Percentiles rank a stretch among this genome's conserved stretches.
Evolutionary conservation across 2,329 filamentous ascomycete species (phyloP).

Genomic region (Penicillium sp.): DNA sequence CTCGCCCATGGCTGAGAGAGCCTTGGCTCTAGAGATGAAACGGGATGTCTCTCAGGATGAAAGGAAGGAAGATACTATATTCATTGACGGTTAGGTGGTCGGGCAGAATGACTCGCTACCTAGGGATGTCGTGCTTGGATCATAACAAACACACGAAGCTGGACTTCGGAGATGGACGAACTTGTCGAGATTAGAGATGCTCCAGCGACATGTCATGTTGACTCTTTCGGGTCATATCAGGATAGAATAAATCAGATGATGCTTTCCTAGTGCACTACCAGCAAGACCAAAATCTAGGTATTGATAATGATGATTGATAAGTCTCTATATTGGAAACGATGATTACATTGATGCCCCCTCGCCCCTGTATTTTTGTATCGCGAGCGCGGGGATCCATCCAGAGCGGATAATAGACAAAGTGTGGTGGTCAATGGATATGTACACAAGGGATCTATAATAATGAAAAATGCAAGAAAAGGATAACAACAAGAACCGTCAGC

Average conservation of each 20-base stretch:
- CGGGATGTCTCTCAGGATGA: not conserved
- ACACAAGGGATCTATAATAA: slow-evolving; percentile 6
- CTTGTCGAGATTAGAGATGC: not conserved
- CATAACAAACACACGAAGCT: too few relatives aligned
- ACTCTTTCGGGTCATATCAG: not conserved
- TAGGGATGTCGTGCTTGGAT: too few relatives aligned
- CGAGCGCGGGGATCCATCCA: not conserved
- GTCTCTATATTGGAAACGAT: not conserved
- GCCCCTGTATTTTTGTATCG: slow-evolving; percentile 1
- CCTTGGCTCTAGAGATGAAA: too few relatives aligned
- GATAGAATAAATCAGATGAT: not conserved
- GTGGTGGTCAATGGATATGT: slow-evolving; percentile 8
- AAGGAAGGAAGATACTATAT: not conserved
- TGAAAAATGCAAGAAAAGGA: not conserved
- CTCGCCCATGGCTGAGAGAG: too few relatives aligned
- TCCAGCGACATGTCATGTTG: too few relatives aligned
- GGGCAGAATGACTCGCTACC: too few relatives aligned
- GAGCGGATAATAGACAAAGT: slow-evolving; percentile 1
- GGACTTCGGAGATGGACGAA: not conserved
- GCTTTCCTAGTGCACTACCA: not conserved
- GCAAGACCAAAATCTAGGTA: not conserved
- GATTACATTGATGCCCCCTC: slow-evolving; percentile 6
- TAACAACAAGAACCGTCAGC: not conserved
- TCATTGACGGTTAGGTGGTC: too few relatives aligned
- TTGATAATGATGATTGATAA: not conserved